Conservation (phyloP, 129 eudicot species). For the Lactuca saligna region DNA sequence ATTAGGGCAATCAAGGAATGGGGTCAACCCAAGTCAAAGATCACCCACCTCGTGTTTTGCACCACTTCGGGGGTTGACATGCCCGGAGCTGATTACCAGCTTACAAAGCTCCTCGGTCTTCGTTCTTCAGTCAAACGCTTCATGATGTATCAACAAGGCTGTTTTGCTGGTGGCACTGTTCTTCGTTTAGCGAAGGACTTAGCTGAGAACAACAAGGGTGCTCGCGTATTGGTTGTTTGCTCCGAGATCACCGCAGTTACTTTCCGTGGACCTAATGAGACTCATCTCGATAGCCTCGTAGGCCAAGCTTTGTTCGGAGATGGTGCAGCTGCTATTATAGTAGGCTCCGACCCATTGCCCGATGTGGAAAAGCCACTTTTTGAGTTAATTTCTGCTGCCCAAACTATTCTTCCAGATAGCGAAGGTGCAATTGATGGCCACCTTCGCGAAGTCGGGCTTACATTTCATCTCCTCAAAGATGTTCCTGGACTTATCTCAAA, state of each 20-base stretch:
- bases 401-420: constrained; percentile 28
- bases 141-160: constrained; percentile 32
- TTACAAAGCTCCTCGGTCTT: constrained; percentile 30
- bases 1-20: constrained; percentile 29
- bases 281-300: constrained; percentile 26
- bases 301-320: constrained; percentile 37
- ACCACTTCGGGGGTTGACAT: constrained; percentile 33
- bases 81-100: constrained; percentile 40
- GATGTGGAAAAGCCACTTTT: constrained; percentile 31
- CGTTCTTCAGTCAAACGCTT: constrained; percentile 27
- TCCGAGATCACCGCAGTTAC: constrained; percentile 25
- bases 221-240: constrained; percentile 31
- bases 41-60: constrained; percentile 34
- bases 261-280: constrained; percentile 34
- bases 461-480: constrained; percentile 26
- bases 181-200: constrained; percentile 38
- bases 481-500: constrained; percentile 27
- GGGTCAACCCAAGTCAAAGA: constrained; percentile 33
- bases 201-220: constrained; percentile 40
- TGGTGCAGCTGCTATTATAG: constrained; percentile 33
- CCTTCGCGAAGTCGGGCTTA: constrained; percentile 29
- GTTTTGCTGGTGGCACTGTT: constrained; percentile 33
- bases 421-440: constrained; percentile 34
- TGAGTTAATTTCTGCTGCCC: constrained; percentile 23
- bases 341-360: constrained; percentile 21